Evolutionary conservation across 2,329 filamentous ascomycete species (phyloP).

Genomic region (Keithomyces neogunnii): DNA sequence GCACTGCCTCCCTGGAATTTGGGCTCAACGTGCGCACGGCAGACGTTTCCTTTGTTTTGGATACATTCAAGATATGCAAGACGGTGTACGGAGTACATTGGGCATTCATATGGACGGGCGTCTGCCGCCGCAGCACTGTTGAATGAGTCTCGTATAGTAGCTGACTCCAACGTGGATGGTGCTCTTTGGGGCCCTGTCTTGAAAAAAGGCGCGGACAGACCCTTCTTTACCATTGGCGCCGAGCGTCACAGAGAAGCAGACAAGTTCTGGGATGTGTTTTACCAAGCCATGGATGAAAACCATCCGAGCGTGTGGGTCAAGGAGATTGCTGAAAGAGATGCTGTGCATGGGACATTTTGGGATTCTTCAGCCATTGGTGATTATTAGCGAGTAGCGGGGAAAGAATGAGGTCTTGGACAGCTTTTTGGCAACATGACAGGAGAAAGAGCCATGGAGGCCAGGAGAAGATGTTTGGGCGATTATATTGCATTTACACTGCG

Average conservation of each 20-base stretch:
- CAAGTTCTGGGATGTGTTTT: slow-evolving; percentile 19
- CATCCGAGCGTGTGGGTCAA: slow-evolving; percentile 19
- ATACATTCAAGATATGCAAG: slow-evolving; percentile 13
- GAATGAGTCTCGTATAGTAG: slow-evolving; percentile 20
- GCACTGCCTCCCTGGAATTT: slow-evolving; percentile 1
- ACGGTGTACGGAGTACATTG: slow-evolving; percentile 21
- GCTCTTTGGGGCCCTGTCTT: slow-evolving; percentile 18
- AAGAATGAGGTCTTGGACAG: slow-evolving; percentile 6
- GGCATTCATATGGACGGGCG: slow-evolving; percentile 25
- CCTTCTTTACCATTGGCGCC: slow-evolving; percentile 23
- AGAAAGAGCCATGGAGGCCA: slow-evolving; percentile 14
- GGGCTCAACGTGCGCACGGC: slow-evolving; percentile 15
- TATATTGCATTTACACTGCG: slow-evolving; percentile 5
- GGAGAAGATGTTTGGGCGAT: no score
- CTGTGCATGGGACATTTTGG: slow-evolving; percentile 20
- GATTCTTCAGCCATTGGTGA: slow-evolving; percentile 20
- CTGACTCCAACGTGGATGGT: slow-evolving; percentile 30
- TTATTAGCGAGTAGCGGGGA: slow-evolving; percentile 12
- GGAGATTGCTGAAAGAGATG: slow-evolving; percentile 18
- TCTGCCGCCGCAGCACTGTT: slow-evolving; percentile 21
- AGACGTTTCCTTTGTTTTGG: slow-evolving; percentile 21
- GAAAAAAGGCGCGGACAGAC: slow-evolving; percentile 15
- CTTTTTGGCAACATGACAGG: slow-evolving; percentile 20
- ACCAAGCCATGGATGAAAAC: slow-evolving; percentile 11
- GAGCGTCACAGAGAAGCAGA: slow-evolving; percentile 16